A percentile compares a stretch with the other conserved stretches of the same genome.
Evolutionary conservation across 2,329 filamentous ascomycete species (phyloP).

Genomic region (Neurospora crassa): DNA sequence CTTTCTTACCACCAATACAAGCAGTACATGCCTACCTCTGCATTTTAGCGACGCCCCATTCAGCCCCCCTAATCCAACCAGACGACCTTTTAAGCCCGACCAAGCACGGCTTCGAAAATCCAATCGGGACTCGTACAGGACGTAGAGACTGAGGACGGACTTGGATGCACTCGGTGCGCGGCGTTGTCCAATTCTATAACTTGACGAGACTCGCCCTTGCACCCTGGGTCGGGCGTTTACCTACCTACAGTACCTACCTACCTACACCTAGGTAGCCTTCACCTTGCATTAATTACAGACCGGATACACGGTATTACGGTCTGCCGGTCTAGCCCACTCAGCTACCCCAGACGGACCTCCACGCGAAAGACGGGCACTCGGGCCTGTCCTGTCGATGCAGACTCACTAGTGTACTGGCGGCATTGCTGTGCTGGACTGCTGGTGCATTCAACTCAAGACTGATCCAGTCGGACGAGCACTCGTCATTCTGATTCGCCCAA

Average conservation of each 20-base stretch:
- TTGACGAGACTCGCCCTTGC: not conserved
- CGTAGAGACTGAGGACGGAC: not conserved
- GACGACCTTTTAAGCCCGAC: not conserved
- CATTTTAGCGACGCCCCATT: not conserved
- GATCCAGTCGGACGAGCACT: constrained; percentile 12
- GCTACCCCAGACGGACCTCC: not conserved
- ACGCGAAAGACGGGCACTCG: constrained; percentile 2
- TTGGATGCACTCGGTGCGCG: not conserved
- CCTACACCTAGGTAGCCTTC: not conserved
- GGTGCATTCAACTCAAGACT: constrained; percentile 2
- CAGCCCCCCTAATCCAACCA: not conserved
- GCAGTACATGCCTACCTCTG: not conserved
- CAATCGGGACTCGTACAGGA: not conserved
- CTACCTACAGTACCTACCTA: not conserved
- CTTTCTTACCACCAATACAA: not conserved
- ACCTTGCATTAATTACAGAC: not conserved
- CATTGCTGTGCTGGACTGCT: constrained; percentile 5
- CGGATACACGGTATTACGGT: not conserved
- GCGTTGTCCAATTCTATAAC: not conserved
- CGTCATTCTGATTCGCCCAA: constrained; percentile 18
- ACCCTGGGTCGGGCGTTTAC: not conserved
- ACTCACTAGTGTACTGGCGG: not conserved
- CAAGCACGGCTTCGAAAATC: not conserved
- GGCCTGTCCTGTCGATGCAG: constrained; percentile 9
- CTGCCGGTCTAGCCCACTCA: not conserved